phyloP scores from a whole-genome alignment of 139 green algal species.

The Coccomyxa sp. region DNA sequence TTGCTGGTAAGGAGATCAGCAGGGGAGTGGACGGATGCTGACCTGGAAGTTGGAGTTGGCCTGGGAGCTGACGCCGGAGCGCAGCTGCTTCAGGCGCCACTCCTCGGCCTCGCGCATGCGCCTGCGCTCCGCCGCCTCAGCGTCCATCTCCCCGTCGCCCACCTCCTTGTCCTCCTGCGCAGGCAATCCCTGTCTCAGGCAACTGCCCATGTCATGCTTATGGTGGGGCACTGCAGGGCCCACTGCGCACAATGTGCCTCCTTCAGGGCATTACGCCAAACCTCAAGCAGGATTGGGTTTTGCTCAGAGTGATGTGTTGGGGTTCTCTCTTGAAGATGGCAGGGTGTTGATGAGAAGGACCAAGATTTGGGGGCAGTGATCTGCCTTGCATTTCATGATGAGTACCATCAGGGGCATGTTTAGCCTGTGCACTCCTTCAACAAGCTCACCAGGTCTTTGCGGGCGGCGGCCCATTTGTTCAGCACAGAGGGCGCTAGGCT shows the following conservation, averaged over 20 bases:
- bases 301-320: too few relatives aligned
- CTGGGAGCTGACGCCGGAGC: slow-evolving; percentile 28
- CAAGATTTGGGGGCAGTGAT: too few relatives aligned
- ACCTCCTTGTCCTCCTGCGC: slow-evolving; percentile 23
- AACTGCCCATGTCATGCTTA: neutral
- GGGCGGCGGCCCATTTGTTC: slow-evolving; percentile 59
- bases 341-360: too few relatives aligned
- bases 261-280: neutral
- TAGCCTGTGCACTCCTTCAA: too few relatives aligned
- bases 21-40: neutral
- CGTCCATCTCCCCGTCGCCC: slow-evolving; percentile 29
- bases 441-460: slow-evolving; percentile 21
- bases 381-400: too few relatives aligned
- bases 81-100: slow-evolving; percentile 61
- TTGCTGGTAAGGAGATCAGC: neutral
- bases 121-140: slow-evolving; percentile 35
- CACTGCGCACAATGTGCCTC: neutral
- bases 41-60: slow-evolving; percentile 73
- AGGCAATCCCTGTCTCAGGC: neutral
- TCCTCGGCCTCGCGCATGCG: slow-evolving; percentile 44
- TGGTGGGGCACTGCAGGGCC: neutral
- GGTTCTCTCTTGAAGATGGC: too few relatives aligned
- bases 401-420: too few relatives aligned
- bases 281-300: too few relatives aligned
- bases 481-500: slow-evolving; percentile 47